Evolutionary conservation across 768 basidiomycete species (phyloP).

Genomic region (Dacryopinax spathularia): DNA sequence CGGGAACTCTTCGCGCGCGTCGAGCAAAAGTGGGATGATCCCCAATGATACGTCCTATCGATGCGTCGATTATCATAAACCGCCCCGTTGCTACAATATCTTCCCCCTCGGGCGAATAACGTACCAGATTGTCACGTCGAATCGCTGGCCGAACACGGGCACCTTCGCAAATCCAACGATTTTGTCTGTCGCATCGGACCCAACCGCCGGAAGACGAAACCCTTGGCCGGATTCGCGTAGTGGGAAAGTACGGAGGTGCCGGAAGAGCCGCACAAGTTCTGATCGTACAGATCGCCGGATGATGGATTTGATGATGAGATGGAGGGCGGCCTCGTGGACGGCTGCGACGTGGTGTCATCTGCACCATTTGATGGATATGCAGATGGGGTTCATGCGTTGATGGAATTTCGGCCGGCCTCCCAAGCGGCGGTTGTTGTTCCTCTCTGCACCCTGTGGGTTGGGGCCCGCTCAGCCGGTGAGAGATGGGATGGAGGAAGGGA

Average conservation of each 20-base stretch:
- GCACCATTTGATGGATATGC: neutral
- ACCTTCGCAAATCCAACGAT: neutral
- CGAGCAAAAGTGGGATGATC: neutral
- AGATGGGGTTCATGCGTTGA: neutral
- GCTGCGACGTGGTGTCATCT: neutral
- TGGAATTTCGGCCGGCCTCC: slow-evolving; percentile 3
- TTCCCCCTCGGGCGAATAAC: neutral
- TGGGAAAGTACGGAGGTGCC: neutral
- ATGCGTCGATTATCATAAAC: neutral
- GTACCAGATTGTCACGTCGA: neutral
- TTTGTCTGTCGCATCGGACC: neutral
- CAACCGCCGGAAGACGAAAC: too few species aligned
- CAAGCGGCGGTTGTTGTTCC: too few species aligned
- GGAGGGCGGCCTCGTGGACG: neutral
- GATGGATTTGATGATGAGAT: neutral
- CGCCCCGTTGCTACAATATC: too few species aligned
- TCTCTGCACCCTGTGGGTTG: too few species aligned
- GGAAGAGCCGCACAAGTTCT: neutral
- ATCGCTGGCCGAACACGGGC: too few species aligned
- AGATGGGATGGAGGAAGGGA: neutral
- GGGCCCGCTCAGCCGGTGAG: too few species aligned
- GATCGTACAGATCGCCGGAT: neutral
- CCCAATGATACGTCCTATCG: neutral
- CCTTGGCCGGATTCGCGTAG: too few species aligned
- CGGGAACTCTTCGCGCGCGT: too few species aligned